Evolutionary conservation across 1,284 basidiomycete species (phyloP).

Genomic region (Neolentinus lepideus): DNA sequence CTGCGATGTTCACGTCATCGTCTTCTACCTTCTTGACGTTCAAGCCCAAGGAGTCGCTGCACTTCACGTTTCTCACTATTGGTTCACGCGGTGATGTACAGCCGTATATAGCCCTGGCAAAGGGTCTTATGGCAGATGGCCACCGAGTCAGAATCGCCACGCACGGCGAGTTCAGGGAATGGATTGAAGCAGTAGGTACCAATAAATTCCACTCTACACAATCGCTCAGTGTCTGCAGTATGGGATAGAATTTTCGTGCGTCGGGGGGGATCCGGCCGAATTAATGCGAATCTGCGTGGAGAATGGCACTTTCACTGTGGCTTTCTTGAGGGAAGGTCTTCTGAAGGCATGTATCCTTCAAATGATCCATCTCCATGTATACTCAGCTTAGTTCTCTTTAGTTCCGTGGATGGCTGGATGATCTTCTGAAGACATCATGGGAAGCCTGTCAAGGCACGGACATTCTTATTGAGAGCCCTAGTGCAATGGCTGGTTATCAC

Average conservation of each 20-base stretch:
- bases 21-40: slow-evolving; percentile 93
- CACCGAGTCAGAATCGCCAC: slow-evolving; percentile 85
- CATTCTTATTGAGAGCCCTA: slow-evolving; percentile 90
- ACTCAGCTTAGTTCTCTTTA: slow-evolving; percentile 21
- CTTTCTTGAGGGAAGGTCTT: slow-evolving; percentile 88
- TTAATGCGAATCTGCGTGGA: slow-evolving; percentile 93
- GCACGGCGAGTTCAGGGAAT: slow-evolving; percentile 90
- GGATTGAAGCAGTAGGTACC: slow-evolving; percentile 84
- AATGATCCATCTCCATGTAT: slow-evolving; percentile 4
- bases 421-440: slow-evolving; percentile 90
- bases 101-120: slow-evolving; percentile 91
- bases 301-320: slow-evolving; percentile 93
- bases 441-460: slow-evolving; percentile 93
- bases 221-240: slow-evolving; percentile 38
- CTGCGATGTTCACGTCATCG: slow-evolving; percentile 92
- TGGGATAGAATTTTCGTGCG: slow-evolving; percentile 88
- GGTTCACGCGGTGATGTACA: slow-evolving; percentile 93
- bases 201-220: background rate
- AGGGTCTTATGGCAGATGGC: slow-evolving; percentile 87
- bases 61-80: slow-evolving; percentile 91
- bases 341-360: slow-evolving; percentile 53
- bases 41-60: slow-evolving; percentile 77
- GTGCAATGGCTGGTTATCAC: slow-evolving; percentile 98
- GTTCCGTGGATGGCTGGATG: slow-evolving; percentile 97
- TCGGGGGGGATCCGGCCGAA: slow-evolving; percentile 96